These are phyloP conservation scores for Paramecium primaurelia DNA, from an alignment of 73 alveolate genomes.

Conservation along the genomic window DNA sequence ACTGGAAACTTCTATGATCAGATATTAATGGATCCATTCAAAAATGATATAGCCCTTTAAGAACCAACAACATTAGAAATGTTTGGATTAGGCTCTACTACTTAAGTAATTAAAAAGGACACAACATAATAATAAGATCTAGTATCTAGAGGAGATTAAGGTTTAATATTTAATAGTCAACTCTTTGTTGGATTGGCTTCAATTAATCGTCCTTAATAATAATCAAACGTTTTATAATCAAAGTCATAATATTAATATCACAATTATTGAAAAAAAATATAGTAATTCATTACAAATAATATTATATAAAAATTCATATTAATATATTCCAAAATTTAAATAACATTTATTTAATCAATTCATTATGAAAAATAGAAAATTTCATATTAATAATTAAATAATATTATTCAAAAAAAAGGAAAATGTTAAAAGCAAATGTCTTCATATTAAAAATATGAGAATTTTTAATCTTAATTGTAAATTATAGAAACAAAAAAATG, in stretches of 20 bases:
- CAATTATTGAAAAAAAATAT: not conserved
- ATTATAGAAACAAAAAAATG: no score
- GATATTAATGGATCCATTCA: constrained; percentile 13
- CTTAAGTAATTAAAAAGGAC: not conserved
- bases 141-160: not conserved
- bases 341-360: no score
- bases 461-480: no score
- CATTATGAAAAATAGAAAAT: no score
- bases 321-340: no score
- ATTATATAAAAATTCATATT: not conserved
- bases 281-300: not conserved
- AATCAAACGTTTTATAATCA: not conserved
- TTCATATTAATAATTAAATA: no score
- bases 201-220: not conserved
- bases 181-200: not conserved
- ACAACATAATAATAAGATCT: not conserved
- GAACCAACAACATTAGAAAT: not conserved
- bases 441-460: no score
- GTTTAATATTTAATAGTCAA: not conserved
- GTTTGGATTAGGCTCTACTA: not conserved
- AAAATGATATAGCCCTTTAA: not conserved
- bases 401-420: no score
- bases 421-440: no score
- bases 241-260: not conserved
- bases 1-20: constrained; percentile 29